These are phyloP conservation scores for Xylariaceae sp. DNA, from an alignment of 2,329 filamentous ascomycete species.

Conservation along the genomic window DNA sequence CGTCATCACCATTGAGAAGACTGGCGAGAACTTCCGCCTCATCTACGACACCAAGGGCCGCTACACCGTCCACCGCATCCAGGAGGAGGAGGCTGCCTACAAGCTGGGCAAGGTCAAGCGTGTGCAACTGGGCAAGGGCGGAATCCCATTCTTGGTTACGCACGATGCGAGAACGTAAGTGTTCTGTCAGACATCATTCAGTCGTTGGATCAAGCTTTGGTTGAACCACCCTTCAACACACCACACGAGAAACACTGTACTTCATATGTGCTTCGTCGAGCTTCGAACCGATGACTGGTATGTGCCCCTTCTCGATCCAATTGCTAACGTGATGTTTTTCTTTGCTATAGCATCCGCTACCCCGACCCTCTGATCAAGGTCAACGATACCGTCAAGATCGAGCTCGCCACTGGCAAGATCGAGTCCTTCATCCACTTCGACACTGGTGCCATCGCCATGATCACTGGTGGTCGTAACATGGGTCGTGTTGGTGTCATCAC, in stretches of 20 bases:
- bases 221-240: constrained; percentile 45
- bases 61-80: constrained; percentile 99
- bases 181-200: constrained; percentile 96
- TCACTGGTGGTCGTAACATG: constrained; percentile 99
- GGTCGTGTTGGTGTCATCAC: constrained; percentile 99
- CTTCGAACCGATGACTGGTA: constrained; percentile 54
- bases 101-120: constrained; percentile 99
- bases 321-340: constrained; percentile 38
- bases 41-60: constrained; percentile 99
- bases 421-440: constrained; percentile 98
- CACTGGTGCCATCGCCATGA: constrained; percentile 96
- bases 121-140: constrained; percentile 97
- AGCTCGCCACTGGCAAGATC: constrained; percentile 96
- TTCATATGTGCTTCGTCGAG: constrained; percentile 33
- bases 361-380: constrained; percentile 98
- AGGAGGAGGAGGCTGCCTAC: constrained; percentile 98
- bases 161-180: constrained; percentile 99
- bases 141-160: constrained; percentile 99
- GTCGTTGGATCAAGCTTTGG: constrained; percentile 99
- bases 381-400: constrained; percentile 99
- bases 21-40: constrained; percentile 99
- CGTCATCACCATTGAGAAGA: constrained; percentile 99
- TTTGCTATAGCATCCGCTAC: constrained; percentile 83
- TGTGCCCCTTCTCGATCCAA: constrained; percentile 36
- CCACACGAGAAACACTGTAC: constrained; percentile 7